Evolutionary conservation across 345 rosid species (phyloP), one percentile per base, ranked within the genome.

Genomic region (Lagerstroemia speciosa): DNA sequence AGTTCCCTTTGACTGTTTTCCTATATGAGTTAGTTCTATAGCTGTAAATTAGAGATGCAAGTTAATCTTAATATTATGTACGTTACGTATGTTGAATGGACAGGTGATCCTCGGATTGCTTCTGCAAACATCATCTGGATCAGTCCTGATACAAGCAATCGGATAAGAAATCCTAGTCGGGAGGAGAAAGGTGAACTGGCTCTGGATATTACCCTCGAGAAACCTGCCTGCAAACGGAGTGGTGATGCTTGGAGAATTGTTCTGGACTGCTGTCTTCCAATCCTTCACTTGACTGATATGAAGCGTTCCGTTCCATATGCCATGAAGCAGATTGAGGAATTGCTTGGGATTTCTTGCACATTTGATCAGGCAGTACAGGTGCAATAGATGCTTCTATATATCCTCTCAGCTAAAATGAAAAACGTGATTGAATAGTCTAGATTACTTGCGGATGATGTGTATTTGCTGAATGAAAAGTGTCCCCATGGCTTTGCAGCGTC

Each of bases 181-280:
- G 74, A 52, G 40, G 84, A 69, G 68, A 79, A 81, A 69, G 96
- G 96, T 69, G 98, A 86, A 78, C 69, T 87, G 78, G 98, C 89
- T 24, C 65, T 94, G 74, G 96, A 94, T 24, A 72, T 91, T 73
- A 81, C 85, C 62, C 76, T 91, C 66, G 92, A 89, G 71, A 91
- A 91, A 67, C 76, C 90, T 24, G 89, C 73, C 60, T 90, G 89
- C 66, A 91, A 88, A 76, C 76, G 78, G 77, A 86, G 87, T 71
- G 98, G 97, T 53, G 99, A 89, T 87, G 96, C 96, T 14, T 94
- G 99, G 99, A 89, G 99, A 80, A 78, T 85, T 71, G 90, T 83
- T 62, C 75, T 91, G 36, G 98, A 94, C 74, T 81, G 93, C 6
- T 91, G 98, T 78, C 91, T 94, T 75, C 89, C 99, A 20, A 87